Evolutionary conservation across 306 rosid species (phyloP).

Genomic region (Cicer cuneatum): DNA sequence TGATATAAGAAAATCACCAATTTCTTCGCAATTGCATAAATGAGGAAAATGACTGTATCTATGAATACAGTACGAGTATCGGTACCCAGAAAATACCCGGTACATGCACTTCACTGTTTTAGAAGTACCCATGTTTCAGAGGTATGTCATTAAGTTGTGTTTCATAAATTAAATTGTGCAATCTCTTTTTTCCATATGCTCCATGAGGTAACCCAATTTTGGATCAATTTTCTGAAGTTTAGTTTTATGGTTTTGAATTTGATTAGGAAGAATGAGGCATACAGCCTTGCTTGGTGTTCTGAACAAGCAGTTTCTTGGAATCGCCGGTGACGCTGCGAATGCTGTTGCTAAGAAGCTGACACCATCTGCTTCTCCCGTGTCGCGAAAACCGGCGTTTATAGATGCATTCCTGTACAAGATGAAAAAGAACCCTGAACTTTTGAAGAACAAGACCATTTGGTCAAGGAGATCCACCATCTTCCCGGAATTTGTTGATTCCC

Average conservation of each 20-base stretch:
- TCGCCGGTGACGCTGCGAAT: constrained; percentile 29
- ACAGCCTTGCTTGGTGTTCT: constrained; percentile 42
- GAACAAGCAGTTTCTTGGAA: constrained; percentile 46
- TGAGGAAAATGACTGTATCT: no score
- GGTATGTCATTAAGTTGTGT: no score
- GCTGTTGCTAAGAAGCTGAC: constrained; percentile 23
- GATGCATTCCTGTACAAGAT: constrained; percentile 51
- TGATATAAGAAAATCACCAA: no score
- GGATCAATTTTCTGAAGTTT: neutral
- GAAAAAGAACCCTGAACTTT: constrained; percentile 46
- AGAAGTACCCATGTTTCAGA: no score
- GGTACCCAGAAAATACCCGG: no score
- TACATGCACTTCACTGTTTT: no score
- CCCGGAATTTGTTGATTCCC: constrained; percentile 48
- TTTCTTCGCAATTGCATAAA: no score
- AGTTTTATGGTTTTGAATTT: neutral
- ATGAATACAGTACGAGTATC: no score
- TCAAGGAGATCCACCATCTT: constrained; percentile 52
- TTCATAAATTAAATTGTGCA: no score
- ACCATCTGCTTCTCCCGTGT: neutral
- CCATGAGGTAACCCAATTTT: neutral
- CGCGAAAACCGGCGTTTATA: constrained; percentile 41
- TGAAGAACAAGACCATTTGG: constrained; percentile 50
- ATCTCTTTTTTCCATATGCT: neutral
- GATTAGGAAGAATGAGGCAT: constrained; percentile 50